phyloP scores from a whole-genome alignment of 192 early-diverging fungal species.

The Backusella psychrophila region DNA sequence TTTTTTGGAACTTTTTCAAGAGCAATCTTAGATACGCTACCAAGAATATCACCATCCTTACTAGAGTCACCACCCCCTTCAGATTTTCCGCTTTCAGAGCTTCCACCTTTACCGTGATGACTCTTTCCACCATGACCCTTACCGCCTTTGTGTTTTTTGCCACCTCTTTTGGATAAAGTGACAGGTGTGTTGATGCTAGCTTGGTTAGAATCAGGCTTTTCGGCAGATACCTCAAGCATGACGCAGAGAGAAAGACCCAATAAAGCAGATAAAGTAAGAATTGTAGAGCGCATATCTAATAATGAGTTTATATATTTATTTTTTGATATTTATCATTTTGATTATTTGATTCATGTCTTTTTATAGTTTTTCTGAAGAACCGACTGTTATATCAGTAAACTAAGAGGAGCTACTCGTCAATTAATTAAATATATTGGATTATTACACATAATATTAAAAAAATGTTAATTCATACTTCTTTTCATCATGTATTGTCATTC shows the following conservation, averaged over 20 bases:
- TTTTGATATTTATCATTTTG: not conserved
- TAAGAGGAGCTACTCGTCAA: not conserved
- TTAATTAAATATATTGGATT: not conserved
- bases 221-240: not conserved
- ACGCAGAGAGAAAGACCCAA: not conserved
- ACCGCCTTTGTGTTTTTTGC: not conserved
- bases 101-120: not conserved
- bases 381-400: not conserved
- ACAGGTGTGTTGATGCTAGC: not conserved
- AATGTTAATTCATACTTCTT: not conserved
- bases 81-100: not conserved
- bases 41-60: not conserved
- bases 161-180: not conserved
- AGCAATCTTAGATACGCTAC: not conserved
- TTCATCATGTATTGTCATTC: not conserved
- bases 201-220: not conserved
- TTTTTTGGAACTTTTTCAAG: not conserved
- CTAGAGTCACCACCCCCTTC: not conserved
- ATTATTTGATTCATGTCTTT: not conserved
- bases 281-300: not conserved
- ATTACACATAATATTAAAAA: not conserved
- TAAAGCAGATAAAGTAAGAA: not conserved
- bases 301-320: not conserved
- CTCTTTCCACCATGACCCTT: not conserved
- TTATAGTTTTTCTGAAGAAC: not conserved